Evolutionary conservation across 495 filamentous ascomycete genomes (phyloP), one percentile per base, ranked within the genome.

Genomic region (Coniosporium apollinis): DNA sequence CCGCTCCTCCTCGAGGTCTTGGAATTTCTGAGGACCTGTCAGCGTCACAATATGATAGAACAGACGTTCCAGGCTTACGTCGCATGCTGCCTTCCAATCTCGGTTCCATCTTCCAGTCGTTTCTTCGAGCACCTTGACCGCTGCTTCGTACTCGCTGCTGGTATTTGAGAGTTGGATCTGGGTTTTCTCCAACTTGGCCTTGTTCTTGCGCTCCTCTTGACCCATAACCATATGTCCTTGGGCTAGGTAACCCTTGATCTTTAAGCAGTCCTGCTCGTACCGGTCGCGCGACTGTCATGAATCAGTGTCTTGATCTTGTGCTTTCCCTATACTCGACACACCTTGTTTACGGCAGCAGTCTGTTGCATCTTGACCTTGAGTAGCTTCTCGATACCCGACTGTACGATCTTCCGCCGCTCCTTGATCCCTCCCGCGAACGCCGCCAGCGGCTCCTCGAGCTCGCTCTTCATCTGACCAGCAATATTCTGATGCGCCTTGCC

Each of bases 211-310:
- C 57, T 99, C 91, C 46, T 99, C 91, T 41, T 99, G 91, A 8
- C 91, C 91, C 91, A 96, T 96, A 25, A 99, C 91, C 91, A 99
- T 99, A 50, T 99, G 91, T 13, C 89, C 91, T 56, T 99, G 91
- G 6, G 91, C 91, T 13, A 96, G 70, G 48, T 96, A 99, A 14
- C 91, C 89, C 51, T 99, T 99, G 48, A 99, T 96, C 50, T 89
- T 87, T 13, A 99, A 65, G 49, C 85, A 94, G 37, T 99, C 91
- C 55, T 96, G 86, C 54, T 99, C 91, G 46, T 84, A 99, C 19
- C 76, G 72, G 61, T 99, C 91, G 18, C 89, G 70, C 17, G 85
- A 78, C 82, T 87, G 43, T 8, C 8, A 22, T 28, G 15, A 10
- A 35, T 66, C 33, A n/a, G n/a, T n/a, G n/a, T n/a, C n/a, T n/a